Conservation (phyloP, 768 basidiomycete species). For the Coprinopsis cinerea region DNA sequence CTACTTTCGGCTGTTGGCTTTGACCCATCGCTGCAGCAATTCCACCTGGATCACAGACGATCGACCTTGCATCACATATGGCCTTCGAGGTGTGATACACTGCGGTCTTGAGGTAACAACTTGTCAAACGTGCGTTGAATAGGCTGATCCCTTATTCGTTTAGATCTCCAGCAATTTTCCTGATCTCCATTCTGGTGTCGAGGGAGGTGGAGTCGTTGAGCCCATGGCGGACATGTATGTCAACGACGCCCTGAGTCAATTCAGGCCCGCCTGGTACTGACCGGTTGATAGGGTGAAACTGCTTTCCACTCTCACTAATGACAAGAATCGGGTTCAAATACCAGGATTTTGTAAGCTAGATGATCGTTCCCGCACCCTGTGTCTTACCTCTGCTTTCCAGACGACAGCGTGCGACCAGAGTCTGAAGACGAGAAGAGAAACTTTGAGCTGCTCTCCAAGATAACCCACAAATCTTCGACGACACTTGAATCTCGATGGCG, state of each 20-base stretch:
- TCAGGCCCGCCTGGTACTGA: not conserved
- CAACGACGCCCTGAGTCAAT: not conserved
- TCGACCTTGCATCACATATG: constrained; percentile 91
- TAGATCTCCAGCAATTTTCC: constrained; percentile 68
- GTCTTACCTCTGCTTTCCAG: constrained; percentile 28
- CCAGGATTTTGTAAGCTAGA: constrained; percentile 73
- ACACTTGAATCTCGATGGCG: constrained; percentile 79
- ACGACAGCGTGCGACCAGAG: constrained; percentile 69
- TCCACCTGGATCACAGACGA: constrained; percentile 96
- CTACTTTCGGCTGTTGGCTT: not conserved
- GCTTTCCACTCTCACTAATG: constrained; percentile 63
- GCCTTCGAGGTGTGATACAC: constrained; percentile 90
- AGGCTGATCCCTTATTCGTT: not conserved
- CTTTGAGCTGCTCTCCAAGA: constrained; percentile 61
- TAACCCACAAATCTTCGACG: constrained; percentile 63
- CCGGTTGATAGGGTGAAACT: constrained; percentile 59
- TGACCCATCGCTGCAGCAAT: constrained; percentile 46
- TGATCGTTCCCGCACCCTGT: not conserved
- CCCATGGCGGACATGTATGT: constrained; percentile 89
- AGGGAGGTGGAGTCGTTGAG: constrained; percentile 83
- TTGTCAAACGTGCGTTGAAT: not conserved
- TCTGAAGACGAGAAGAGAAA: constrained; percentile 61
- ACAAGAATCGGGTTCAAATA: constrained; percentile 54
- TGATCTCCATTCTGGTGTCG: constrained; percentile 90
- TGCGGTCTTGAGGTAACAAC: constrained; percentile 61